A percentile compares a stretch with the other conserved stretches of the same genome.
Evolutionary conservation across 1,284 basidiomycete genomes (phyloP).

Genomic region (Ganoderma sinense): DNA sequence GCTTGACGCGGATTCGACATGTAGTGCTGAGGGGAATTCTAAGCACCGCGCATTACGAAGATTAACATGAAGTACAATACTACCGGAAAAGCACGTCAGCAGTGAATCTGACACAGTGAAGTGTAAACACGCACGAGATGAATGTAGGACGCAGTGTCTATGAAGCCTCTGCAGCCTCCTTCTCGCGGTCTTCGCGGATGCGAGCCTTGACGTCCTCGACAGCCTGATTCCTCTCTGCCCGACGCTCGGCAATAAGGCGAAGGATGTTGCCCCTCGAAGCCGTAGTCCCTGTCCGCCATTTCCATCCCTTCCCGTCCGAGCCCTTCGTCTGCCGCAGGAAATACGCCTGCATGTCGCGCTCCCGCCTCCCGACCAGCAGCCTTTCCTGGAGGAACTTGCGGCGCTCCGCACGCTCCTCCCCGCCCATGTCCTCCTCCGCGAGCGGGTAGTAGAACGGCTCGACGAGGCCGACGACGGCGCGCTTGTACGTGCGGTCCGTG

Average conservation of each 20-base stretch:
- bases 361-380: conserved; percentile 56
- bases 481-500: conserved; percentile 76
- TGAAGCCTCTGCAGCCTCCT: conserved; percentile 13
- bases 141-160: conserved; percentile 6
- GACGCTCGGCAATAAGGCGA: conserved; percentile 57
- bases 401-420: conserved; percentile 57
- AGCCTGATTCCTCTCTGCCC: conserved; percentile 62
- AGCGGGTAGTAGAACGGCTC: conserved; percentile 93
- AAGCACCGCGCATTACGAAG: neutral
- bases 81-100: neutral
- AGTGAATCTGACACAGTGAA: neutral
- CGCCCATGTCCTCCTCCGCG: conserved; percentile 78
- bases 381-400: conserved; percentile 67
- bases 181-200: conserved; percentile 49
- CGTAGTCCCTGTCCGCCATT: conserved; percentile 44
- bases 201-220: conserved; percentile 52
- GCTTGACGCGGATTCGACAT: too few relatives aligned
- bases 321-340: conserved; percentile 56
- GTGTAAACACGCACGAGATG: neutral
- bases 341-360: conserved; percentile 51
- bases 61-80: neutral
- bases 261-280: conserved; percentile 53
- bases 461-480: conserved; percentile 86
- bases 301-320: conserved; percentile 52
- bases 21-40: neutral